These are phyloP conservation scores for Triticum dicoccoides DNA, from an alignment of 176 grass and related monocot species.

Conservation along the genomic window DNA sequence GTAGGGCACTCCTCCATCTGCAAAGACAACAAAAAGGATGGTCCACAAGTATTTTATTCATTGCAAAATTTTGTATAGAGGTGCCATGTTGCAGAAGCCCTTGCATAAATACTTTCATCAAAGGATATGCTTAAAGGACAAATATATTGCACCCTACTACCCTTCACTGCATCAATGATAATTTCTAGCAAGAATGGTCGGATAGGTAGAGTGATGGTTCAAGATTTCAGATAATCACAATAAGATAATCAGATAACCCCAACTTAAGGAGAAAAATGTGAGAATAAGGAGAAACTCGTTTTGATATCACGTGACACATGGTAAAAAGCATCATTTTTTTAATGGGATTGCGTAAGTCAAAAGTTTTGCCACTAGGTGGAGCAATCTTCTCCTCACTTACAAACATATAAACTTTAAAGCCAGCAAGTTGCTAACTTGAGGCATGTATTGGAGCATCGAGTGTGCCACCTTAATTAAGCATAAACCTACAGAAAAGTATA, in stretches of 20 bases:
- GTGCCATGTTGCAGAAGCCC: background rate
- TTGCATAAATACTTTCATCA: background rate
- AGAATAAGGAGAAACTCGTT: background rate
- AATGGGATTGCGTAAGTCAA: background rate
- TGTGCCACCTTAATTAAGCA: background rate
- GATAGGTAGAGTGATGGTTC: background rate
- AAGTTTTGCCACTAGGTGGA: background rate
- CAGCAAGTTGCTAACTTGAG: background rate
- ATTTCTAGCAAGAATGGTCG: background rate
- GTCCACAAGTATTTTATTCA: background rate
- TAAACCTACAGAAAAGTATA: background rate
- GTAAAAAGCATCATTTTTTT: background rate
- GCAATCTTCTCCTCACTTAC: background rate
- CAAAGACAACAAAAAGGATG: conserved; percentile 29
- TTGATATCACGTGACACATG: background rate
- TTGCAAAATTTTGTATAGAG: background rate
- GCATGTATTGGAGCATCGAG: background rate
- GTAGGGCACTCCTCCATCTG: conserved; percentile 95
- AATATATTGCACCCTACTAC: background rate
- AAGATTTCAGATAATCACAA: background rate
- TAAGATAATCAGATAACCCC: background rate
- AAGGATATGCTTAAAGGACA: background rate
- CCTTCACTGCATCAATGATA: background rate
- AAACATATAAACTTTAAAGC: background rate
- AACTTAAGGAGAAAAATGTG: background rate